Evolutionary conservation across 2,329 filamentous ascomycete species (phyloP).

Genomic region (Dothideomycetidae sp.): DNA sequence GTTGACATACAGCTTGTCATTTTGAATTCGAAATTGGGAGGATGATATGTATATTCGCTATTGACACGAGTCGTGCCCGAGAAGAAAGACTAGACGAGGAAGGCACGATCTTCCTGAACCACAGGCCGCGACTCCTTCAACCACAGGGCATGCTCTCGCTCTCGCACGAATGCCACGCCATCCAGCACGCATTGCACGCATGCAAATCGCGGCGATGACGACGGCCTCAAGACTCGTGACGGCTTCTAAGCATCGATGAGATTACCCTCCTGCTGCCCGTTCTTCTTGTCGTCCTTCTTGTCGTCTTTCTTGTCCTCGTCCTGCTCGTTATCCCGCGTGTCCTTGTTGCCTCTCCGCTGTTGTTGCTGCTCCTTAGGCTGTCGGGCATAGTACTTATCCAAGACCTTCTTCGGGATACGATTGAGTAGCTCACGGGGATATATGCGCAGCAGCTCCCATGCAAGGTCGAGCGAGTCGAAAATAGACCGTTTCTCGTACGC

Average conservation of each 20-base stretch:
- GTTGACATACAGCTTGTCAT: too few species aligned
- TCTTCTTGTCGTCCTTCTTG: constrained; percentile 22
- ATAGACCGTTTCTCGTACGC: constrained; percentile 86
- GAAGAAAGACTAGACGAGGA: too few species aligned
- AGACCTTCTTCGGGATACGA: constrained; percentile 46
- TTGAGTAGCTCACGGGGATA: constrained; percentile 98
- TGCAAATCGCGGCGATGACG: background rate
- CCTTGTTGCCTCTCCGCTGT: constrained; percentile 24
- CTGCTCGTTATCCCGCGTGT: constrained; percentile 30
- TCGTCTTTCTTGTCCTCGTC: constrained; percentile 17
- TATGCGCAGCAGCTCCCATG: constrained; percentile 91
- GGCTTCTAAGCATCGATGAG: constrained; percentile 13
- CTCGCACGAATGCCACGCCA: too few species aligned
- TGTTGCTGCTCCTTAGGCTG: constrained; percentile 24
- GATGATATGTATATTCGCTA: too few species aligned
- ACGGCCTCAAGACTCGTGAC: background rate
- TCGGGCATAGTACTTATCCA: constrained; percentile 38
- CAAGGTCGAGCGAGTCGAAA: constrained; percentile 85
- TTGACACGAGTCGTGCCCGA: too few species aligned
- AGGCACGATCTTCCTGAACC: too few species aligned
- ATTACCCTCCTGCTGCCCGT: constrained; percentile 18
- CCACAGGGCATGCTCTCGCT: too few species aligned
- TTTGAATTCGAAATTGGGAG: too few species aligned
- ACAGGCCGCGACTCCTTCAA: too few species aligned
- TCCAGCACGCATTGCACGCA: background rate